Base-by-base conservation (phyloP, 306 rosid genomes). In the Begonia peltatifolia region DNA sequence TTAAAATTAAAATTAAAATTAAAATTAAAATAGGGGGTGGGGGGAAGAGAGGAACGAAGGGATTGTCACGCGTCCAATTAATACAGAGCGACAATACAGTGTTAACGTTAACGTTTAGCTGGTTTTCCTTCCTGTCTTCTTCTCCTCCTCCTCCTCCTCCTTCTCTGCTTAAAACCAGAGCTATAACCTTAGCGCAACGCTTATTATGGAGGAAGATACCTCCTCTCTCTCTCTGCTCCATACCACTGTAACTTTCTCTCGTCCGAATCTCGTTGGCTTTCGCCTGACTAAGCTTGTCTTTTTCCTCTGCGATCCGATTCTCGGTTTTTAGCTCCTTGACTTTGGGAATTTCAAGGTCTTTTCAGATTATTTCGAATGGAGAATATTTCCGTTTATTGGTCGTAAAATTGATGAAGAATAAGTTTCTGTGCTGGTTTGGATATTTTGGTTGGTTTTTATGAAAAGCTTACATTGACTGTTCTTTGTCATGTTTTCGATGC, bases 261-360 rank as follows among this genome's bases (percentile, higher is more conserved):
- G 59, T 73, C 63, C 52, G 72, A 49, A 58, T 50, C 47, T 6
- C 49, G 9, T 67, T 62, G 10, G 46, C 67, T 62, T 55, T n/a
- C n/a, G n/a, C n/a, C 73, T 38, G 12, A 48, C 46, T 7, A 44
- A 43, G 6, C 61, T 68, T 48, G 20, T 55, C 57, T 61, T 11
- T 11, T 69, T 30, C 38, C 38, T 30, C 38, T 30, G 8, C 38
- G 43, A 62, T 57, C 53, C 9, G 44, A 48, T 63, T 14, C 61
- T 71, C 69, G 25, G 60, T 60, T 68, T 68, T 67, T 62, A 6
- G 58, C 71, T 65, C 41, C 70, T 57, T 74, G 76, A 64, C 54
- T 44, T 58, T 48, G 25, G 20, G 22, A 14, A 51, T 46, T 44
- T 44, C 77, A 76, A 76, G 87, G 94, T 84, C 63, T 65, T 53